These are phyloP conservation scores for Pythium pectinolyticum DNA, from an alignment of 352 stramenopile species.

Conservation along the genomic window DNA sequence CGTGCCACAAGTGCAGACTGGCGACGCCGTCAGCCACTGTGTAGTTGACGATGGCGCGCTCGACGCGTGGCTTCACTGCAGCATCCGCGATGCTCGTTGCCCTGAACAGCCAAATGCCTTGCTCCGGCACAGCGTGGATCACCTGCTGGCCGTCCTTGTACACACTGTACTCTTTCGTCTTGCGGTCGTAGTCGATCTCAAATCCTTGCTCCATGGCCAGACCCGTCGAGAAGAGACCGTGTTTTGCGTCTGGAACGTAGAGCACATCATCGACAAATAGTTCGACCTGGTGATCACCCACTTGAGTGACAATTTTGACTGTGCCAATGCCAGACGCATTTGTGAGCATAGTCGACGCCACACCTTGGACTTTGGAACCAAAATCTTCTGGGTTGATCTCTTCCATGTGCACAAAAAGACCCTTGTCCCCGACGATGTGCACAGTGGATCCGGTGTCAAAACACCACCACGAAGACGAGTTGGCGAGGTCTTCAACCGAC, in stretches of 20 bases:
- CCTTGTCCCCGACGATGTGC: conserved; percentile 5
- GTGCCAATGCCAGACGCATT: too few relatives aligned
- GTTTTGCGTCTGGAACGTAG: neutral
- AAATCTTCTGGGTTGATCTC: neutral
- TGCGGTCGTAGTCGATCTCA: neutral
- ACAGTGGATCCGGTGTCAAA: conserved; percentile 3
- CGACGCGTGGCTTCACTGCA: neutral
- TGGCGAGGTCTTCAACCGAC: neutral
- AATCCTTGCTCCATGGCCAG: conserved; percentile 14
- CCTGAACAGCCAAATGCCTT: too few relatives aligned
- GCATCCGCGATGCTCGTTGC: neutral
- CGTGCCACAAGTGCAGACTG: neutral
- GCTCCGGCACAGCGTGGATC: neutral
- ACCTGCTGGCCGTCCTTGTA: neutral
- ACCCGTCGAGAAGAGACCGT: neutral
- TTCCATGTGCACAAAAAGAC: conserved; percentile 8
- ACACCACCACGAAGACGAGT: neutral
- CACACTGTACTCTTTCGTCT: neutral
- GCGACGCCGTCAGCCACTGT: neutral
- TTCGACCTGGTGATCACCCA: too few relatives aligned
- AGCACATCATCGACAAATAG: conserved; percentile 22
- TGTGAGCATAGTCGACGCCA: too few relatives aligned
- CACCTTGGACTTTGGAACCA: too few relatives aligned
- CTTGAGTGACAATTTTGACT: too few relatives aligned
- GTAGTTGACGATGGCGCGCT: conserved; percentile 1